Evolutionary conservation across 768 basidiomycete genomes (phyloP), one percentile per base, ranked within the genome.

Genomic region (Suillus paluster): DNA sequence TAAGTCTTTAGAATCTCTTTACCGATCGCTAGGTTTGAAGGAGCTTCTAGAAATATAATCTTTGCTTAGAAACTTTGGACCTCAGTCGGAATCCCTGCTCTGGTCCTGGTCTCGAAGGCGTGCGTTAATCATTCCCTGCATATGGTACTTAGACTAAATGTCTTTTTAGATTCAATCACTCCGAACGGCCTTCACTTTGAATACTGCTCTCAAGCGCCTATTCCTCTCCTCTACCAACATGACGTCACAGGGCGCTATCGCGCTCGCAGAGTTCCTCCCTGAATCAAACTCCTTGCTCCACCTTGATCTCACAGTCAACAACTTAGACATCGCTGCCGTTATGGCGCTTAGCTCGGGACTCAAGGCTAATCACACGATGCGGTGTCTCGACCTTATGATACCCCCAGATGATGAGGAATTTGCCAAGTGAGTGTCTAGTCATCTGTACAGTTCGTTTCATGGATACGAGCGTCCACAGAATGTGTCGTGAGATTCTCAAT

Each of bases 181-280:
- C 9, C 88, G 97, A 3, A 94, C 95, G 0, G 91, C 96, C 0
- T 95, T 99, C 75, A 95, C 95, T 0, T 83, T 97, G 59, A 97
- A 98, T 72, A 89, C 87, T 0, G 88, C 93, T 0, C 84, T 99
- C 38, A 98, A 97, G 70, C 88, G 97, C 1, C 79, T 99, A 48
- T 98, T 97, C 79, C 84, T 99, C 23, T 91, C 94, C 8, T 86
- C 89, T 3, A 97, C 96, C 0, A 79, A 81, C 5, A 84, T 99
- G 70, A 85, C 86, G 0, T 91, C 92, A 1, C 80, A 88, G 0
- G 95, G 95, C 2, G 96, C 97, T 1, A 99, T 99, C 64, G 91
- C 94, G 0, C 84, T 99, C 2, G 97, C 97, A 3, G 97, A 99
- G 73, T 99, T 97, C 79, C 85, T 99, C 1, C 95, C 96, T 0